phyloP scores from a whole-genome alignment of 768 basidiomycete genomes.

The Fomitopsis serialis region DNA sequence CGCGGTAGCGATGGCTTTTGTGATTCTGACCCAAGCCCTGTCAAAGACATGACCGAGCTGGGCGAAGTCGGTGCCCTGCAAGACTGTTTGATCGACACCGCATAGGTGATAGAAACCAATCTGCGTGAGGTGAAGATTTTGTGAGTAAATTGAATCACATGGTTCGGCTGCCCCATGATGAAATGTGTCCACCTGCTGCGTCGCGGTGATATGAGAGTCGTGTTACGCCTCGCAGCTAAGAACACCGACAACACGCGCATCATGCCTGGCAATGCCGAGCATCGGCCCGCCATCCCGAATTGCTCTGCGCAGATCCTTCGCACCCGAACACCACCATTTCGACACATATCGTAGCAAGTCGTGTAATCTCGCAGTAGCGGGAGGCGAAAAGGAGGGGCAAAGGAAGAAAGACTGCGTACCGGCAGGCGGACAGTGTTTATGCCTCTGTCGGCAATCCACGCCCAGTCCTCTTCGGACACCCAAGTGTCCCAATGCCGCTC shows the following conservation, averaged over 20 bases:
- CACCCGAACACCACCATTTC: not conserved
- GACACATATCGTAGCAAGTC: not conserved
- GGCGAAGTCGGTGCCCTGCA: conserved; percentile 63
- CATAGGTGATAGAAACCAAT: conserved; percentile 74
- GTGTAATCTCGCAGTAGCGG: not conserved
- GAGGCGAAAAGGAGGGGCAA: not conserved
- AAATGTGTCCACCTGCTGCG: not conserved
- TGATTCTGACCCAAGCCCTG: conserved; percentile 67
- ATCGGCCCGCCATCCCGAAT: not conserved
- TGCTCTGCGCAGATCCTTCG: not conserved
- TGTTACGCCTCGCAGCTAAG: not conserved
- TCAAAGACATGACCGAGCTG: conserved; percentile 41
- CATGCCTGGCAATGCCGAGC: not conserved
- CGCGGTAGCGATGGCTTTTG: conserved; percentile 54
- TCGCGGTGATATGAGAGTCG: not conserved
- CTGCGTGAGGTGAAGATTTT: conserved; percentile 26
- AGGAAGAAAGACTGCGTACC: conserved; percentile 28
- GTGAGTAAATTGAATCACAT: not conserved
- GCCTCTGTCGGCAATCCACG: conserved; percentile 47
- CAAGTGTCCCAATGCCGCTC: conserved; percentile 48
- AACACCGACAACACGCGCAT: not conserved
- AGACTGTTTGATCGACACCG: conserved; percentile 48
- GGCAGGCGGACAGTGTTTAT: conserved; percentile 60
- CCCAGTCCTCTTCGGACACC: conserved; percentile 49
- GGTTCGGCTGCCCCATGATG: not conserved